phyloP scores from a whole-genome alignment of 2,329 filamentous ascomycete species.

The Sclerotiophoma versabilis region DNA sequence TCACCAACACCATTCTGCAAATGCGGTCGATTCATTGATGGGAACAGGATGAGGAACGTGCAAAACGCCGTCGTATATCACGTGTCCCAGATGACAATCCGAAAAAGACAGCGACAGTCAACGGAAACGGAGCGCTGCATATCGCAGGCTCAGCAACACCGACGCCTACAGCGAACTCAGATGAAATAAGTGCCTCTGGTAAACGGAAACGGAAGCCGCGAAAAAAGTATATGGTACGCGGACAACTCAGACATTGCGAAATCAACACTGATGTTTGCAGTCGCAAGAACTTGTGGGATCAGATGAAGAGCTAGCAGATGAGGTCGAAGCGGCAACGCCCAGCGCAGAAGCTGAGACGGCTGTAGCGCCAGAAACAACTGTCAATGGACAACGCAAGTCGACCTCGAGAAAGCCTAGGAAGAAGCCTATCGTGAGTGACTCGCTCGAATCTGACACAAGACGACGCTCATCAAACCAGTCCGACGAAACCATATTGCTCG shows the following conservation, averaged over 20 bases:
- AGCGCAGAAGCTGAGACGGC: slow-evolving; percentile 19
- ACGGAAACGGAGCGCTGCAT: slow-evolving; percentile 32
- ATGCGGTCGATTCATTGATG: slow-evolving; percentile 24
- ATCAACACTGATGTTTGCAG: slow-evolving; percentile 27
- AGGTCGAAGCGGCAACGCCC: slow-evolving; percentile 17
- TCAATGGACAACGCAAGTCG: slow-evolving; percentile 37
- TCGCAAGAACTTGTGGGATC: slow-evolving; percentile 42
- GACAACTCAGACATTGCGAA: not conserved
- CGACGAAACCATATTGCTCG: slow-evolving; percentile 39
- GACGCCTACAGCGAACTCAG: slow-evolving; percentile 22
- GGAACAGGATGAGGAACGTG: slow-evolving; percentile 35
- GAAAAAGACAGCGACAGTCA: slow-evolving; percentile 35
- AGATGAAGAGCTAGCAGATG: slow-evolving; percentile 34
- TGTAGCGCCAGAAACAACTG: slow-evolving; percentile 16
- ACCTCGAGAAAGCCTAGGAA: slow-evolving; percentile 36
- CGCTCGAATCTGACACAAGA: slow-evolving; percentile 4
- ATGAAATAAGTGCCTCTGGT: slow-evolving; percentile 29
- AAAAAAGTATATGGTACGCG: slow-evolving; percentile 40
- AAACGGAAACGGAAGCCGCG: slow-evolving; percentile 40
- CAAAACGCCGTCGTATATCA: slow-evolving; percentile 26
- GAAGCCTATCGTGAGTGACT: slow-evolving; percentile 38
- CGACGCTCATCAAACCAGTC: slow-evolving; percentile 26
- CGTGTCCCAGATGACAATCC: slow-evolving; percentile 32
- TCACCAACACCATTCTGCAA: not conserved
- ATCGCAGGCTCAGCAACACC: slow-evolving; percentile 26